Evolutionary conservation across 768 basidiomycete species (phyloP), one percentile per base, ranked within the genome.

Genomic region (Xanthoconium stramineum): DNA sequence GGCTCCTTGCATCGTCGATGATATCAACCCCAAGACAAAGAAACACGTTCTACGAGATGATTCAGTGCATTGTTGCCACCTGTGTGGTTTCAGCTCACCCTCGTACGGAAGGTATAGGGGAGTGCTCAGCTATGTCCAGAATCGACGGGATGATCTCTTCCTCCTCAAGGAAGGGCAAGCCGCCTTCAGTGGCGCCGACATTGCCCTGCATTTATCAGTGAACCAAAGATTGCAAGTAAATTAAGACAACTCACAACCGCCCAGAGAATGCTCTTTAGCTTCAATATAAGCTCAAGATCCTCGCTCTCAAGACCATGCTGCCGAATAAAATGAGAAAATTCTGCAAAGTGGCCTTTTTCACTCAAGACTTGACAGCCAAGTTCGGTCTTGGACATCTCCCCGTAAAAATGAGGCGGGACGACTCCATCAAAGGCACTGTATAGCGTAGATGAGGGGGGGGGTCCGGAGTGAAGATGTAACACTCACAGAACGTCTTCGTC

Each of bases 301-400:
- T 87, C 83, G 47, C 81, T 83, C 71, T 98, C 96, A 47, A 88
- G 78, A 19, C 87, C 88, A 69, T 98, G 94, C 56, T 86, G 83
- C 24, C 91, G 82, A 50, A 98, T 91, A 64, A 96, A 91, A 56
- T 91, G 86, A 1, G 92, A 87, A 65, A 98, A 98, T 59, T 96
- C 92, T 6, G 80, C 68, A 65, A 98, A 94, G 67, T 98, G 93
- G 0, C 91, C 91, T 62, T 89, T 94, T 56, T 95, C 94, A 56
- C 86, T 84, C 39, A 99, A 75, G 11, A 94, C 85, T 66, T 91
- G 89, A 71, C 94, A 96, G 0, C 97, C 97, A 47, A 95, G 86
- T 53, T 91, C 89, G 4, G 97, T 98, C 72, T 97, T 98, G 45
- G 94, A 88, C 82, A 98, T 91, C 72, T 98, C 96, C 20, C 96